A percentile compares a stretch with the other conserved stretches of the same genome.
Conservation (phyloP, 352 stramenopile genomes). For the Globisporangium takayamanum region DNA sequence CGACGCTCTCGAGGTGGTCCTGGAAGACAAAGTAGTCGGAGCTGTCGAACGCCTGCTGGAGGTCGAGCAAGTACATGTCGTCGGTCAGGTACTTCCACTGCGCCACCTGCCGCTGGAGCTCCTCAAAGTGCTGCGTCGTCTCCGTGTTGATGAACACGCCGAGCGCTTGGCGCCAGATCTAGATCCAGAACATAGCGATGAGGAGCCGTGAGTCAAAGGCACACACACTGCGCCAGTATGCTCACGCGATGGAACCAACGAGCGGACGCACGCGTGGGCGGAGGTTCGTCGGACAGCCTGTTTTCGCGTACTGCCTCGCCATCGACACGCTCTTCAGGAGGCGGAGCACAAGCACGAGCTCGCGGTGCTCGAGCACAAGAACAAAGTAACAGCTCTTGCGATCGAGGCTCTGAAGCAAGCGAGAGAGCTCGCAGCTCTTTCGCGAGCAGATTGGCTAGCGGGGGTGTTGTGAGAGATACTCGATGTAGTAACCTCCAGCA, state of each 20-base stretch:
- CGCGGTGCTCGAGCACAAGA: too few relatives aligned
- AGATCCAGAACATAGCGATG: background rate
- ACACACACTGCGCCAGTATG: background rate
- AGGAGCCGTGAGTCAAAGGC: background rate
- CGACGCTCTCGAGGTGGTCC: conserved; percentile 57
- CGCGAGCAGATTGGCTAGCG: too few relatives aligned
- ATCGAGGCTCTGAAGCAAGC: too few relatives aligned
- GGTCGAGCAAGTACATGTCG: conserved; percentile 75
- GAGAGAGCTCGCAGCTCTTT: background rate
- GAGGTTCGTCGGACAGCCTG: conserved; percentile 50
- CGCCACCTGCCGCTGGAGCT: conserved; percentile 29
- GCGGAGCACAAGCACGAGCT: too few relatives aligned
- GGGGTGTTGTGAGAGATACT: too few relatives aligned
- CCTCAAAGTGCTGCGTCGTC: conserved; percentile 38
- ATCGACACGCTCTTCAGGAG: conserved; percentile 44
- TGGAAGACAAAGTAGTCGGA: conserved; percentile 83
- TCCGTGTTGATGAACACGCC: conserved; percentile 24
- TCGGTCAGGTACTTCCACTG: conserved; percentile 54
- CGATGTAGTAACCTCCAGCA: too few relatives aligned
- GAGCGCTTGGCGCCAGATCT: conserved; percentile 60
- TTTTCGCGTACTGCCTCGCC: conserved; percentile 74
- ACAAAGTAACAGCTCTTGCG: too few relatives aligned
- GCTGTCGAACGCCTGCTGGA: conserved; percentile 71
- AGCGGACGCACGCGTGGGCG: conserved; percentile 32
- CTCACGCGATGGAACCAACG: background rate